Evolutionary conservation across 2,329 filamentous ascomycete genomes (phyloP).

Genomic region (Thielaviopsis musarum): DNA sequence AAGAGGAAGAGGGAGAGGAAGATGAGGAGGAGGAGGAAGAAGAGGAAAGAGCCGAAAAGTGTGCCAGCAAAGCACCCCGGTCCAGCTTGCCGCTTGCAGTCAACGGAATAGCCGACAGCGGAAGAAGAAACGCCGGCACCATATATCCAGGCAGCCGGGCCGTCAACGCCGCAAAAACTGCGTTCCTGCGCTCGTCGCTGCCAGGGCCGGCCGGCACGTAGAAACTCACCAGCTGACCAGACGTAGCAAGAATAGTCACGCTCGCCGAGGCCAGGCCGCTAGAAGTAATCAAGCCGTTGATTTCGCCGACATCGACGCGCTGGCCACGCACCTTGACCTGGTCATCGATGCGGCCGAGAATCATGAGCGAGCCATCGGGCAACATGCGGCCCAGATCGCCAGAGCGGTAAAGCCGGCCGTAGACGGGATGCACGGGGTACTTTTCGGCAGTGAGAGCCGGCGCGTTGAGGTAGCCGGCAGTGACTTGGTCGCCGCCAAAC

Average conservation of each 20-base stretch:
- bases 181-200: no score
- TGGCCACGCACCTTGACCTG: conserved; percentile 73
- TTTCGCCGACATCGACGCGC: conserved; percentile 61
- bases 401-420: conserved; percentile 63
- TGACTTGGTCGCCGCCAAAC: conserved; percentile 73
- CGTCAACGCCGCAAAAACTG: conserved; percentile 33
- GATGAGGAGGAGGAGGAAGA: no score
- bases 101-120: conserved; percentile 50
- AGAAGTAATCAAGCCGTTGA: conserved; percentile 39
- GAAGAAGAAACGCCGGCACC: conserved; percentile 59
- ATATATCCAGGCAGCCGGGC: conserved; percentile 54
- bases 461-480: conserved; percentile 54
- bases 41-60: conserved; percentile 22
- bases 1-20: no score
- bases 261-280: conserved; percentile 40
- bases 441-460: conserved; percentile 44
- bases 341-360: conserved; percentile 57
- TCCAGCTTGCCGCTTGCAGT: conserved; percentile 65
- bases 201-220: conserved; percentile 33
- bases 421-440: conserved; percentile 50
- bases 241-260: conserved; percentile 40
- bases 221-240: conserved; percentile 49
- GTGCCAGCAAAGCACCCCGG: conserved; percentile 30
- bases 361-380: conserved; percentile 56
- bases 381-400: conserved; percentile 72